Evolutionary conservation across 2,329 filamentous ascomycete genomes (phyloP).

Genomic region (Grosmannia huntii): DNA sequence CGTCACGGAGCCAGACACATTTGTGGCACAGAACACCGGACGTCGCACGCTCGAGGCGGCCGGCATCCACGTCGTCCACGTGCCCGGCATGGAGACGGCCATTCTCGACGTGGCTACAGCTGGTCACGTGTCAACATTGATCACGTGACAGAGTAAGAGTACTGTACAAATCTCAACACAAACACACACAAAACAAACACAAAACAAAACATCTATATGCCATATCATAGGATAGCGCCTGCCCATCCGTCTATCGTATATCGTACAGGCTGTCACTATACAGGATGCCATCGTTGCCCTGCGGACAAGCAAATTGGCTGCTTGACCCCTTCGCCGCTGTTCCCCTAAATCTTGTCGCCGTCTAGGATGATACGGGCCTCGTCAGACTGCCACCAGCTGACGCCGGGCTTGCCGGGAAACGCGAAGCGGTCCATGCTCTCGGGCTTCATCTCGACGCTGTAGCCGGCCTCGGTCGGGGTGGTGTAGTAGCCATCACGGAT

Average conservation of each 20-base stretch:
- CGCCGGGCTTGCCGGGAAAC: constrained; percentile 64
- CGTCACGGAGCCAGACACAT: constrained; percentile 78
- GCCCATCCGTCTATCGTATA: not conserved
- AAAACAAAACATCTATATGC: not conserved
- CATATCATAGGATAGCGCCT: not conserved
- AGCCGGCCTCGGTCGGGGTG: constrained; percentile 70
- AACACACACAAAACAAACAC: no score
- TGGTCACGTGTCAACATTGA: no score
- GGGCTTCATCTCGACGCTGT: constrained; percentile 87
- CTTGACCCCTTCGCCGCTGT: not conserved
- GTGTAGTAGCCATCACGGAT: constrained; percentile 81
- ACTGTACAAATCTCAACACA: no score
- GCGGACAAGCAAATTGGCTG: not conserved
- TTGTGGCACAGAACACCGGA: constrained; percentile 73
- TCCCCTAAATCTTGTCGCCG: constrained; percentile 35
- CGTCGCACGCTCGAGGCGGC: constrained; percentile 54
- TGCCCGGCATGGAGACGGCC: constrained; percentile 64
- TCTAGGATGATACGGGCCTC: constrained; percentile 67
- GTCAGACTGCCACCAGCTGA: constrained; percentile 76
- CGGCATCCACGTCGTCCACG: constrained; percentile 61
- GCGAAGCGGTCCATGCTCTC: constrained; percentile 71
- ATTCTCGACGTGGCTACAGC: constrained; percentile 74
- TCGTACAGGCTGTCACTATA: not conserved
- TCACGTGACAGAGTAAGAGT: no score
- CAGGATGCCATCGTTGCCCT: not conserved